Percentiles rank a stretch among this genome's conserved stretches.
Conservation (phyloP, 1,284 basidiomycete genomes). For the Ceratobasidium sp. region DNA sequence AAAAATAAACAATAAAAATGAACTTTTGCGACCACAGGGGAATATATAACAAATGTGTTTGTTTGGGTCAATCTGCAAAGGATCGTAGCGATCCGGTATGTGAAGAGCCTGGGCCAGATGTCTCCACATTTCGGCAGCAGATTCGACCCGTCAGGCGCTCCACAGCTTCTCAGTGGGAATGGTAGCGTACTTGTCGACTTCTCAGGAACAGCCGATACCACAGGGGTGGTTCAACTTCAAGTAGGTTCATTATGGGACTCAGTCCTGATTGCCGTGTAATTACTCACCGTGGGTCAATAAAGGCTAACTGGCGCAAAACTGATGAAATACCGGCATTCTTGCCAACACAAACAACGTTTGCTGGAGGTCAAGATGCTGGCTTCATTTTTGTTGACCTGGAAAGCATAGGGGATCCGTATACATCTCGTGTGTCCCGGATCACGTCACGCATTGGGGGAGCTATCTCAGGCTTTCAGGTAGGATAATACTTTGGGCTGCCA, state of each 20-base stretch:
- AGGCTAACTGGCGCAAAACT: conserved; percentile 1
- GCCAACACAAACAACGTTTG: not conserved
- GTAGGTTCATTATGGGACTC: too few relatives aligned
- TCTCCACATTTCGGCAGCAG: not conserved
- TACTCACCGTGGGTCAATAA: too few relatives aligned
- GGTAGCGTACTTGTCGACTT: not conserved
- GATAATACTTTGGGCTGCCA: not conserved
- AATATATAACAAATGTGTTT: conserved; percentile 20
- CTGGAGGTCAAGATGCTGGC: not conserved
- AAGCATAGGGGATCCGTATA: not conserved
- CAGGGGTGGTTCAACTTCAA: not conserved
- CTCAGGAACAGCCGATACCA: not conserved
- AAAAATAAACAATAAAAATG: too few relatives aligned
- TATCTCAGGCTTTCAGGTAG: not conserved
- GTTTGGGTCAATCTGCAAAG: not conserved
- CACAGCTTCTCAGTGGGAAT: not conserved
- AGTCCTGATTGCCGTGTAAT: too few relatives aligned
- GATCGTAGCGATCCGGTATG: not conserved
- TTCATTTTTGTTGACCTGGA: not conserved
- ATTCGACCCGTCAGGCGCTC: not conserved
- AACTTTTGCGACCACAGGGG: not conserved
- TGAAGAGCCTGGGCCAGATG: not conserved
- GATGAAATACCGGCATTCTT: not conserved
- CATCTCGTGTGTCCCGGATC: not conserved
- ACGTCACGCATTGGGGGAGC: not conserved